Evolutionary conservation across 768 basidiomycete genomes (phyloP).

Genomic region (Glaciozyma martinii): DNA sequence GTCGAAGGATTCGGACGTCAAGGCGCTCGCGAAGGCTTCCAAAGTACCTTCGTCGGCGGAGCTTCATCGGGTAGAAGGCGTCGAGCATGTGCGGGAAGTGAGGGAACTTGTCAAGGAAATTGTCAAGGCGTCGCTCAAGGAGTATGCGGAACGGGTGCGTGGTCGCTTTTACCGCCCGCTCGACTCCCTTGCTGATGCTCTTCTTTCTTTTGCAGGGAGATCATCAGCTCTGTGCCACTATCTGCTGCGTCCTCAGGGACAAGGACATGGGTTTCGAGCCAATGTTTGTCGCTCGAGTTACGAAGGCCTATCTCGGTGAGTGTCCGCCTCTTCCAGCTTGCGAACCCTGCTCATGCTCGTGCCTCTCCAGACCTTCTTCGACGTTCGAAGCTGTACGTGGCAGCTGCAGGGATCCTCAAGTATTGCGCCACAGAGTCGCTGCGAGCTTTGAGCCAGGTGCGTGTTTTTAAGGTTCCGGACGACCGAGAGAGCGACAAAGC

Average conservation of each 20-base stretch:
- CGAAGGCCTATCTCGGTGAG: slow-evolving; percentile 27
- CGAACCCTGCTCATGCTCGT: not conserved
- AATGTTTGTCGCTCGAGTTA: slow-evolving; percentile 14
- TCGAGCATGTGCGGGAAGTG: not conserved
- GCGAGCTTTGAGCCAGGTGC: slow-evolving; percentile 8
- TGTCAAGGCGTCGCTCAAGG: slow-evolving; percentile 9
- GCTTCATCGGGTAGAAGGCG: not conserved
- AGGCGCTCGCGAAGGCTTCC: not conserved
- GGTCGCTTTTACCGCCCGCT: not conserved
- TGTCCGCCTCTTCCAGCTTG: no score
- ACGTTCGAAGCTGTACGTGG: slow-evolving; percentile 9
- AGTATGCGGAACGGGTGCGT: slow-evolving; percentile 26
- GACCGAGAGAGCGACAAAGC: not conserved
- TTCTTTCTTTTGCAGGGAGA: slow-evolving; percentile 13
- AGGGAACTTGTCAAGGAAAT: slow-evolving; percentile 15
- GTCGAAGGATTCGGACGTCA: not conserved
- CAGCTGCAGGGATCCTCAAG: slow-evolving; percentile 22
- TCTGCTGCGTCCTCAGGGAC: slow-evolving; percentile 12
- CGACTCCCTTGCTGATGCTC: no score
- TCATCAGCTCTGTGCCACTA: slow-evolving; percentile 19
- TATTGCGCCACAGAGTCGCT: slow-evolving; percentile 11
- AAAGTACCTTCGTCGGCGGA: not conserved
- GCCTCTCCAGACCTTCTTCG: slow-evolving; percentile 22
- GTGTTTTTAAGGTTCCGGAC: not conserved
- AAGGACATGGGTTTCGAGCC: slow-evolving; percentile 9